phyloP scores from a whole-genome alignment of 2,329 filamentous ascomycete genomes.

The Colletotrichum lini region DNA sequence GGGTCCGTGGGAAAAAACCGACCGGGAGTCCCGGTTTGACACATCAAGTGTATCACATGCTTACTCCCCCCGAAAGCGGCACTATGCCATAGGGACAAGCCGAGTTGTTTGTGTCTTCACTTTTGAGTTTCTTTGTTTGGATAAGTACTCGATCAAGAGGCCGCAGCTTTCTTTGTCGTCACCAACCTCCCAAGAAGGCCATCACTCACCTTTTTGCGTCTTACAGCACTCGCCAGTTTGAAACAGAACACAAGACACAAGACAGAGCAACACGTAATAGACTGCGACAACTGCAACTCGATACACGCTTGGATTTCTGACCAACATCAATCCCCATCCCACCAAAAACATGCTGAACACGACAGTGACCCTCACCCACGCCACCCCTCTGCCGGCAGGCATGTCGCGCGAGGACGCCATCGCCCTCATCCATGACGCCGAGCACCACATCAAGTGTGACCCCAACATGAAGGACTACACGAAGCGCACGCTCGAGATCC shows the following conservation, averaged over 20 bases:
- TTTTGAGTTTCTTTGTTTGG: slow-evolving; percentile 25
- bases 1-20: slow-evolving; percentile 25
- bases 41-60: slow-evolving; percentile 40
- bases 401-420: slow-evolving; percentile 55
- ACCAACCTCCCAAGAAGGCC: background rate
- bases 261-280: background rate
- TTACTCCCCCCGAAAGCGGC: background rate
- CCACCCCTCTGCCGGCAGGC: slow-evolving; percentile 58
- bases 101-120: background rate
- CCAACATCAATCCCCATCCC: background rate
- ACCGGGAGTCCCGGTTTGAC: slow-evolving; percentile 23
- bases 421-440: slow-evolving; percentile 65
- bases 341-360: slow-evolving; percentile 58
- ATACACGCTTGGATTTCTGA: background rate
- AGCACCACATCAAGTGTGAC: slow-evolving; percentile 66
- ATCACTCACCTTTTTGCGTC: background rate
- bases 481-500: slow-evolving; percentile 46
- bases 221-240: background rate
- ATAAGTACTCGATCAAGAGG: background rate
- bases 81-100: slow-evolving; percentile 9
- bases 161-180: background rate
- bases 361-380: slow-evolving; percentile 59
- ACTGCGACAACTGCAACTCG: background rate
- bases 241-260: background rate
- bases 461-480: slow-evolving; percentile 63